Conservation (phyloP, 1,284 basidiomycete species). For the Trametes hirsuta region DNA sequence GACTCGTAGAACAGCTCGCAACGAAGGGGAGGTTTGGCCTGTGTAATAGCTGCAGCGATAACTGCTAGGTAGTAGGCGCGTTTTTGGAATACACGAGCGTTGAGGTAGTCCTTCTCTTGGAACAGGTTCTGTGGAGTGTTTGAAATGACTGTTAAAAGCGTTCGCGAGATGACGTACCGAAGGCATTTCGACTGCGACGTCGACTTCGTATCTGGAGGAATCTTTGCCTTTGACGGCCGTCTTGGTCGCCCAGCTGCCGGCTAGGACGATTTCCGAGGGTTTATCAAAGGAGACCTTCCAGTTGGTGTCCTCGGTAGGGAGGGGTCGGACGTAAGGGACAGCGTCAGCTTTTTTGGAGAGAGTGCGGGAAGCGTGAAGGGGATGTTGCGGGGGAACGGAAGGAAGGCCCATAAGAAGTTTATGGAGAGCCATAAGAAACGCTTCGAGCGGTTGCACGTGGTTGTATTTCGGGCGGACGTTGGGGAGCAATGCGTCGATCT, state of each 20-base stretch:
- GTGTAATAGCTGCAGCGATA: constrained; percentile 68
- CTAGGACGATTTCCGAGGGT: constrained; percentile 67
- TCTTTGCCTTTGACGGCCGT: constrained; percentile 68
- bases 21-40: constrained; percentile 46
- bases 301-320: constrained; percentile 70
- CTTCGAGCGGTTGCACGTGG: constrained; percentile 58
- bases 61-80: constrained; percentile 88
- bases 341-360: constrained; percentile 54
- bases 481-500: constrained; percentile 84
- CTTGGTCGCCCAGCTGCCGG: constrained; percentile 79
- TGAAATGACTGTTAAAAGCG: background rate
- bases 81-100: constrained; percentile 93
- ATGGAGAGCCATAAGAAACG: constrained; percentile 66
- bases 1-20: constrained; percentile 68
- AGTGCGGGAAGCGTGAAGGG: constrained; percentile 59
- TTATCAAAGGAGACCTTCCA: constrained; percentile 78
- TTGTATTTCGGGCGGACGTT: constrained; percentile 74
- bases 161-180: constrained; percentile 51
- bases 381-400: constrained; percentile 62
- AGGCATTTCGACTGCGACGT: constrained; percentile 89
- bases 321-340: constrained; percentile 67
- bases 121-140: constrained; percentile 63
- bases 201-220: constrained; percentile 69
- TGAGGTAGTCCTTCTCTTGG: constrained; percentile 94
- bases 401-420: constrained; percentile 61